A percentile compares a stretch with the other conserved stretches of the same genome.
Conservation (phyloP, 805 yeast species). For the Grigorovia humatica region DNA sequence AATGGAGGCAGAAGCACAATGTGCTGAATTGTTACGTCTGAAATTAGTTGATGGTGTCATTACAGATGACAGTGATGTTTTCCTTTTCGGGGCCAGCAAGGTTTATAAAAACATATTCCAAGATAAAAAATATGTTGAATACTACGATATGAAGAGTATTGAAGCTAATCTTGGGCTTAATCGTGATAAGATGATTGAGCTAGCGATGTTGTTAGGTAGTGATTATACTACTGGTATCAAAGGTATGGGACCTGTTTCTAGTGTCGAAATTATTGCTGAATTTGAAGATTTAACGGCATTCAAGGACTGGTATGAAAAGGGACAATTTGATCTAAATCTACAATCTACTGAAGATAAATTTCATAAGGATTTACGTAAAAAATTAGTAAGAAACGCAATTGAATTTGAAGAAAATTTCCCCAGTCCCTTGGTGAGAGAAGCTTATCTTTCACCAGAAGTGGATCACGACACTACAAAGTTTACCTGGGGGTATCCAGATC, state of each 20-base stretch:
- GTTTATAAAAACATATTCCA: constrained; percentile 90
- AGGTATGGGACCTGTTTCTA: constrained; percentile 89
- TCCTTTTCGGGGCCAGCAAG: constrained; percentile 77
- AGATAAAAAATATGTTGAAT: constrained; percentile 86
- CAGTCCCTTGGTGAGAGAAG: constrained; percentile 53
- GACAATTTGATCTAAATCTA: constrained; percentile 33
- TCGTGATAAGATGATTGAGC: constrained; percentile 55
- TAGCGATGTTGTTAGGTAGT: constrained; percentile 82
- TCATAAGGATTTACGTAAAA: constrained; percentile 46
- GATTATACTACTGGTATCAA: constrained; percentile 91
- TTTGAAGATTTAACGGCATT: constrained; percentile 41
- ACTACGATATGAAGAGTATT: constrained; percentile 55
- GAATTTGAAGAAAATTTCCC: constrained; percentile 61
- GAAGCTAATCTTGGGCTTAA: constrained; percentile 52
- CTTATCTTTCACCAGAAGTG: constrained; percentile 73
- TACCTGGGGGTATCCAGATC: constrained; percentile 83
- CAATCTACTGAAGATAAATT: constrained; percentile 38
- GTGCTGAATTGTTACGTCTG: constrained; percentile 66
- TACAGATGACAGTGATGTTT: constrained; percentile 96
- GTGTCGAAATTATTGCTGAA: constrained; percentile 83
- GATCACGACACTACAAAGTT: constrained; percentile 71
- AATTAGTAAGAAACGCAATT: constrained; percentile 43
- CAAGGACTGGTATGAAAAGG: constrained; percentile 33
- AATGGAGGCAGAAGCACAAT: constrained; percentile 98
- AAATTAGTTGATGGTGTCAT: constrained; percentile 86